phyloP scores from a whole-genome alignment of 1,139 yeast genomes.

The Debaryomycetaceae sp. region DNA sequence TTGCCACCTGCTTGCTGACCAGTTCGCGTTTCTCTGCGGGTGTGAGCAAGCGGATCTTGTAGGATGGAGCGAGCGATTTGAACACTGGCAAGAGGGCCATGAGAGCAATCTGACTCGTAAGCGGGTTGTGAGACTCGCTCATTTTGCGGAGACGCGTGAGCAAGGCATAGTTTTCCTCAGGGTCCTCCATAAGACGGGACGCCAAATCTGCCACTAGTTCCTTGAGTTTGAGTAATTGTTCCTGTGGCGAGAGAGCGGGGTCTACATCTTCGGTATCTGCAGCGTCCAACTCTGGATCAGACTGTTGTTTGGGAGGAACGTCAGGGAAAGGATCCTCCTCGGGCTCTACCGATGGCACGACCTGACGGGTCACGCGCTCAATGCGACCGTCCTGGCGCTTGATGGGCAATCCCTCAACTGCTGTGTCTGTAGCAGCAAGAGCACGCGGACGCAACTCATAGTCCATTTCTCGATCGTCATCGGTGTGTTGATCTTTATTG shows the following conservation, averaged over 20 bases:
- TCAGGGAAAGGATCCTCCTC: conserved; percentile 7
- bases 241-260: conserved; percentile 43
- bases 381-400: conserved; percentile 62
- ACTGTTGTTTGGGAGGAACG: conserved; percentile 11
- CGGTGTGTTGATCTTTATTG: conserved; percentile 18
- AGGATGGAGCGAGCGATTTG: conserved; percentile 80
- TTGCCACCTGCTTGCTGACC: conserved; percentile 72
- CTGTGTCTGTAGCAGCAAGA: conserved; percentile 21
- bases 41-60: conserved; percentile 70
- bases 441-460: conserved; percentile 54
- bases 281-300: conserved; percentile 9
- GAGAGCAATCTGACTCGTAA: conserved; percentile 63
- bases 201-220: conserved; percentile 82
- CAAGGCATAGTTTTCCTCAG: conserved; percentile 69
- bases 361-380: conserved; percentile 44
- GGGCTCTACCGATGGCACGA: conserved; percentile 12
- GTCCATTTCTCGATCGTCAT: conserved; percentile 57
- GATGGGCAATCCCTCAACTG: conserved; percentile 71
- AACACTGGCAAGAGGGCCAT: conserved; percentile 77
- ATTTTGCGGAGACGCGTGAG: conserved; percentile 63
- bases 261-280: conserved; percentile 33
- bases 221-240: conserved; percentile 49
- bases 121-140: conserved; percentile 56
- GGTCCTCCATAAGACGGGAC: conserved; percentile 71
- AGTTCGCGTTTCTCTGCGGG: conserved; percentile 75